These are phyloP conservation scores for Poa annua DNA, from an alignment of 176 grass and related monocot species.

Conservation along the genomic window DNA sequence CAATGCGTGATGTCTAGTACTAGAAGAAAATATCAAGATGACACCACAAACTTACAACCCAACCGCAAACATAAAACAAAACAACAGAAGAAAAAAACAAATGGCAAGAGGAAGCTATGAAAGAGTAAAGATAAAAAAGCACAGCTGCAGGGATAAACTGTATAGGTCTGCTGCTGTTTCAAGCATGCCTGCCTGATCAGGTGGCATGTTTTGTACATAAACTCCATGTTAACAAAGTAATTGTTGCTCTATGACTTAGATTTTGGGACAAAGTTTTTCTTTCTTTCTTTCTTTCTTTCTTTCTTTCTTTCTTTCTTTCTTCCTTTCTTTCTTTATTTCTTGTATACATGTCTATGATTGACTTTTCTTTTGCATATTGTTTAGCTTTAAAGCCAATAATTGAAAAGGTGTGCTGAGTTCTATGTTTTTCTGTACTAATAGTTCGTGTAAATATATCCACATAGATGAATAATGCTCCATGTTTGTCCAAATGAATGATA, in stretches of 20 bases:
- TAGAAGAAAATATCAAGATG: background rate
- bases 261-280: background rate
- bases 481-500: slow-evolving; percentile 24
- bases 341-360: background rate
- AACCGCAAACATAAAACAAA: background rate
- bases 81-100: background rate
- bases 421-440: background rate
- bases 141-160: background rate
- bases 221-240: slow-evolving; percentile 17
- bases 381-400: background rate
- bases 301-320: no score
- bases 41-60: background rate
- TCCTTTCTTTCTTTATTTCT: background rate
- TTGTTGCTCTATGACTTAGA: background rate
- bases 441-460: background rate
- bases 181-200: slow-evolving; percentile 1
- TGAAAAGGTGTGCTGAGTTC: background rate
- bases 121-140: slow-evolving; percentile 2
- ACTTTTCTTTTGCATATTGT: slow-evolving; percentile 11
- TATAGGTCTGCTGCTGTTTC: background rate
- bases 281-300: background rate
- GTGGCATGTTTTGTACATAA: background rate
- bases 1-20: background rate
- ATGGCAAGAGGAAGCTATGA: slow-evolving; percentile 10
- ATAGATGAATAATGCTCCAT: slow-evolving; percentile 3